phyloP scores from a whole-genome alignment of 805 yeast species.

The Myxozyma mucilagina region DNA sequence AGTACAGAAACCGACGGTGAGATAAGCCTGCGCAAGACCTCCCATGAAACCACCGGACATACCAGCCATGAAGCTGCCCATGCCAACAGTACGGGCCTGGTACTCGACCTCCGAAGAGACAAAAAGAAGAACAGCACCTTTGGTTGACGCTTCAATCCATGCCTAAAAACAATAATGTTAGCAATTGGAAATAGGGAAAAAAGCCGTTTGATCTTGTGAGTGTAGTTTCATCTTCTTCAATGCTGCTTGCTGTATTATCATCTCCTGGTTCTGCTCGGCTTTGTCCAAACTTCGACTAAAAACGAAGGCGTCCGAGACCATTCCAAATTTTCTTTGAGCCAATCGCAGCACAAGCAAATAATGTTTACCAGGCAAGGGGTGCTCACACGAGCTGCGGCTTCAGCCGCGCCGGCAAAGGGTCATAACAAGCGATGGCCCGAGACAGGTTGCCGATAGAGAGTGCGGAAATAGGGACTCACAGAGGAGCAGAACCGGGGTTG shows the following conservation, averaged over 20 bases:
- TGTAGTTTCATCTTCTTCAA: no score
- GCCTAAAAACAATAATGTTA: constrained; percentile 47
- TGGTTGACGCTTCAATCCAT: constrained; percentile 99
- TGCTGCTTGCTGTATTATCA: no score
- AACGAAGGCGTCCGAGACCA: no score
- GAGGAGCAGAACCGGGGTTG: neutral
- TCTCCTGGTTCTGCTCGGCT: no score
- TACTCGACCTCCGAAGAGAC: constrained; percentile 93
- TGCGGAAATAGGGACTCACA: neutral
- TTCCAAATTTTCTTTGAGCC: no score
- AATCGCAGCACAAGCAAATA: neutral
- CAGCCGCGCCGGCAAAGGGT: neutral
- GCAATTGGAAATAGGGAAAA: no score
- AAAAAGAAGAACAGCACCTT: constrained; percentile 92
- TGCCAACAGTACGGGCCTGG: constrained; percentile 58
- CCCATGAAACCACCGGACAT: constrained; percentile 86
- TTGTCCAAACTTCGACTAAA: no score
- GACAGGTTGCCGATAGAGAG: neutral
- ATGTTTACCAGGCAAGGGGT: neutral
- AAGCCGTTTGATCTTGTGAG: no score
- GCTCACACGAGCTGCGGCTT: neutral
- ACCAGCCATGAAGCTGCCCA: constrained; percentile 75
- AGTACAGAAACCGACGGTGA: constrained; percentile 86
- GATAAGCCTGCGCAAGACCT: constrained; percentile 93
- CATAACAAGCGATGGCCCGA: neutral